Evolutionary conservation across 2,329 filamentous ascomycete species (phyloP), one percentile per base, ranked within the genome.

Genomic region (Thelonectria olida): DNA sequence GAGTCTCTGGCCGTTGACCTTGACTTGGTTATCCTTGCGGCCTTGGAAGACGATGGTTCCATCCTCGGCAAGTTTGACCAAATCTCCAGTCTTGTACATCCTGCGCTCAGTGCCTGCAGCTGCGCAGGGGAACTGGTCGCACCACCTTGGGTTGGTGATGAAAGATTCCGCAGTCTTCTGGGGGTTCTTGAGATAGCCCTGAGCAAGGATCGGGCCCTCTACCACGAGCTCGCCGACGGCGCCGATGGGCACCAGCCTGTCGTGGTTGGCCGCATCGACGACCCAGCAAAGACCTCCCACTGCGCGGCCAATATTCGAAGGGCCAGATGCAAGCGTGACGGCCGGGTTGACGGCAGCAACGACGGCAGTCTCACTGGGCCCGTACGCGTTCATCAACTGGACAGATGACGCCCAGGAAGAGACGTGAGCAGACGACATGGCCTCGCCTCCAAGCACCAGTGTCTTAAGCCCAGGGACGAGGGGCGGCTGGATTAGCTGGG

Each of bases 191-290:
- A 69, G n/a, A 19, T 67, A 67, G 1, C 65, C 85, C 12, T 81
- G 77, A 13, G 84, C 84, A 17, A 89, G 81, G 17, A 83, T 80
- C 2, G 84, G 83, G 1, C 83, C 82, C 60, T 81, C 80, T 27
- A 85, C 72, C 8, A 81, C 67, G 17, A 83, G 75, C 67, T 83
- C 81, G 15, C 80, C 81, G 2, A 64, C 22, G 1, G 56, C 59
- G 3, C 70, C 73, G 4, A 74, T 49, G 1, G 72, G 70, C 0
- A 67, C 25, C 12, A 75, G 59, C 9, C 34, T 38, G 8, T 70
- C 44, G 23, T 56, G 51, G 19, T 63, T 22, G 6, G 60, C 22
- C 4, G 57, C 42, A 7, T 65, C 56, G 15, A 52, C 60, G 22
- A 62, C 54, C 55, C 55, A 59, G 7, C 25, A 49, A 2, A 10